Evolutionary conservation across 1,139 yeast species (phyloP).

Genomic region (Yamadazyma aaseri): DNA sequence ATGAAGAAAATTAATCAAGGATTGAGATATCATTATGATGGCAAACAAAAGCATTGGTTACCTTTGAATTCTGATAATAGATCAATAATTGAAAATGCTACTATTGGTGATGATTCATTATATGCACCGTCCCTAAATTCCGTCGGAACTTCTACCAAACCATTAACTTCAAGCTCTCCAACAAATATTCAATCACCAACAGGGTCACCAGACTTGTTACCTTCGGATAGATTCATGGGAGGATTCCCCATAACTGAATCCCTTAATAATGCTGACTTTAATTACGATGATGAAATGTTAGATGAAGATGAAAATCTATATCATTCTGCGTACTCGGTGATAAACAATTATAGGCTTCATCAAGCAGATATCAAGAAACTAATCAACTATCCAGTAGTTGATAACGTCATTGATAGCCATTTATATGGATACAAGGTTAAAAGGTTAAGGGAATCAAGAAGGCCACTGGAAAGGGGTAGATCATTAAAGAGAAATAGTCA

Average conservation of each 20-base stretch:
- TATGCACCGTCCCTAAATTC: constrained; percentile 35
- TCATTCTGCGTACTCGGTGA: constrained; percentile 31
- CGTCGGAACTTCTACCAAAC: constrained; percentile 30
- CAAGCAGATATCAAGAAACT: constrained; percentile 34
- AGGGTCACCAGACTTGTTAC: constrained; percentile 23
- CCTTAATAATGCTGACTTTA: constrained; percentile 26
- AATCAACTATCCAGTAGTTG: constrained; percentile 47
- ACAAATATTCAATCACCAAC: constrained; percentile 24
- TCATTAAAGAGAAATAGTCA: constrained; percentile 7
- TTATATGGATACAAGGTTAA: constrained; percentile 44
- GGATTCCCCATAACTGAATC: constrained; percentile 26
- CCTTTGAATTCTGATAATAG: constrained; percentile 32
- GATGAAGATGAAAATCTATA: constrained; percentile 43
- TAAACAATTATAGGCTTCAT: constrained; percentile 42
- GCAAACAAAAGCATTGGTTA: constrained; percentile 83
- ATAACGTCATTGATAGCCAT: constrained; percentile 43
- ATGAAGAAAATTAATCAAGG: constrained; percentile 81
- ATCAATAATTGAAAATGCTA: constrained; percentile 15
- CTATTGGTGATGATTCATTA: constrained; percentile 17
- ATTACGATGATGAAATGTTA: constrained; percentile 35
- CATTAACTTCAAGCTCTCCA: constrained; percentile 31
- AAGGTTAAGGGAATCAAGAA: constrained; percentile 28
- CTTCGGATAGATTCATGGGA: constrained; percentile 11
- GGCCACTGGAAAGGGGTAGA: constrained; percentile 14
- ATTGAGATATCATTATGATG: constrained; percentile 73